Evolutionary conservation across 169 alveolate genomes (phyloP).

Genomic region (Eimeria zaria): DNA sequence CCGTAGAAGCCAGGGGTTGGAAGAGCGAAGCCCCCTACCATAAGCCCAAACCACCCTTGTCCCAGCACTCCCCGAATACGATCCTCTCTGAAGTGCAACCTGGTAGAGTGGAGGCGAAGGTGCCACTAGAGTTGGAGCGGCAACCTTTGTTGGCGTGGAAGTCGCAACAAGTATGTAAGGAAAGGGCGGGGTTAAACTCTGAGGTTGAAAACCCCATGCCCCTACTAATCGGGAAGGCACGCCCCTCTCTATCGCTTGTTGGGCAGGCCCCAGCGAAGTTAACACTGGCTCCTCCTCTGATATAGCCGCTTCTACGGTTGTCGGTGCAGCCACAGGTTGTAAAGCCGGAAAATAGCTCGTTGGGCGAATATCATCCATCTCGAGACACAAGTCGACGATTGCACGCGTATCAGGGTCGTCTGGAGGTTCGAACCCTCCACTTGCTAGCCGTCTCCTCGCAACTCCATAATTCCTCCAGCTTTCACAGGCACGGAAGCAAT

Average conservation of each 20-base stretch:
- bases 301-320: background rate
- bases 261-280: background rate
- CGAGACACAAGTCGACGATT: background rate
- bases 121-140: background rate
- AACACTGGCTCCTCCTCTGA: background rate
- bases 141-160: background rate
- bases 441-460: background rate
- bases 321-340: background rate
- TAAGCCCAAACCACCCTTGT: background rate
- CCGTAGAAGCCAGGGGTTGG: background rate
- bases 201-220: background rate
- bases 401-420: background rate
- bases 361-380: background rate
- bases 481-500: background rate
- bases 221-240: background rate
- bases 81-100: background rate
- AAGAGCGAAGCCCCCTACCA: background rate
- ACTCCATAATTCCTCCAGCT: background rate
- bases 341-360: background rate
- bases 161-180: background rate
- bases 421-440: background rate
- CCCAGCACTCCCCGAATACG: background rate
- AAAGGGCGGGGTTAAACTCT: background rate
- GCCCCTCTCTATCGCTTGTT: background rate
- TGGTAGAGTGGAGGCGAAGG: background rate